Evolutionary conservation across 2,329 filamentous ascomycete species (phyloP).

Genomic region (Epicoccum nigrum): DNA sequence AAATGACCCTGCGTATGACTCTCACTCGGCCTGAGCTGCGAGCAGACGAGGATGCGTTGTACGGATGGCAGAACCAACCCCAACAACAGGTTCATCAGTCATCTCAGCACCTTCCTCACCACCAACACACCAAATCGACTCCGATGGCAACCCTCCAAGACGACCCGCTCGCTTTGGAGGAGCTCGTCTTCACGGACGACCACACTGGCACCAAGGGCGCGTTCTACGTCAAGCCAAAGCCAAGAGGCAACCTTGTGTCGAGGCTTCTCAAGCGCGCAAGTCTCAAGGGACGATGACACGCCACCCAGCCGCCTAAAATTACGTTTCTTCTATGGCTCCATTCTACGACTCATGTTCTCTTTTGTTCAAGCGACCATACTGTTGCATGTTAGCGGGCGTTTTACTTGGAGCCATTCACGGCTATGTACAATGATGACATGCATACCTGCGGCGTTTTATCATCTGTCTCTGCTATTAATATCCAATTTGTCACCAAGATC

Average conservation of each 20-base stretch:
- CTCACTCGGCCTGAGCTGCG: constrained; percentile 87
- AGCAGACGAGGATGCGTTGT: constrained; percentile 72
- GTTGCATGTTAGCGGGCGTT: constrained; percentile 38
- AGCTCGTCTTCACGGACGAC: constrained; percentile 57
- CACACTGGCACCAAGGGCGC: constrained; percentile 54
- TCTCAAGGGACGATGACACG: constrained; percentile 31
- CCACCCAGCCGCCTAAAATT: constrained; percentile 6
- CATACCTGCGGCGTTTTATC: constrained; percentile 34
- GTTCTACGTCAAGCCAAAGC: constrained; percentile 51
- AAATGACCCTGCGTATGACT: constrained; percentile 97
- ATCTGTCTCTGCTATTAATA: constrained; percentile 1
- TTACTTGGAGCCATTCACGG: constrained; percentile 13
- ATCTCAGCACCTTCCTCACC: constrained; percentile 4
- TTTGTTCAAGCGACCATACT: constrained; percentile 11
- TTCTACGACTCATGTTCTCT: constrained; percentile 7
- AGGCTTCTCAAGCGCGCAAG: constrained; percentile 48
- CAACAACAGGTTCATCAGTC: constrained; percentile 4
- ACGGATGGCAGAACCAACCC: constrained; percentile 64
- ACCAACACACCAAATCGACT: constrained; percentile 2
- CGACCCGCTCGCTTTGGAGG: constrained; percentile 62
- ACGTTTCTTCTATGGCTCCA: not conserved
- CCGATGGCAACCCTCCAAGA: constrained; percentile 41
- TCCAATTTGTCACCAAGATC: not conserved
- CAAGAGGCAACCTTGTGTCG: constrained; percentile 42
- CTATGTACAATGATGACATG: constrained; percentile 31